Evolutionary conservation across 306 rosid species (phyloP).

Genomic region (Gastrolobium villosum): DNA sequence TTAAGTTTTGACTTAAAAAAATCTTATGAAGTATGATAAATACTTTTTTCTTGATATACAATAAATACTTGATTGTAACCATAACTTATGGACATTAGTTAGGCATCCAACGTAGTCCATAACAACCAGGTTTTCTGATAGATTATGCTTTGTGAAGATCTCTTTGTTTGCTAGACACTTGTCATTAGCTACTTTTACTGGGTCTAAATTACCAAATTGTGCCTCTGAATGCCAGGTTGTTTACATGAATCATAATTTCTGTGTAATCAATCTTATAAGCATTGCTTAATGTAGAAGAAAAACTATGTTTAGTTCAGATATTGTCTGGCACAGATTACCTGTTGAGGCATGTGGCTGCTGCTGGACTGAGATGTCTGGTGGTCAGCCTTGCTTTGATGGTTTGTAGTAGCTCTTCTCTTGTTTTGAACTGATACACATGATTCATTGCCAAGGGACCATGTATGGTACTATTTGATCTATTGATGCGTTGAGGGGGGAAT

Average conservation of each 20-base stretch:
- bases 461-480: neutral
- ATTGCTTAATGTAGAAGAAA: constrained; percentile 19
- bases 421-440: constrained; percentile 10
- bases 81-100: neutral
- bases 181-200: neutral
- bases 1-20: neutral
- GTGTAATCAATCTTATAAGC: neutral
- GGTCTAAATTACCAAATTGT: neutral
- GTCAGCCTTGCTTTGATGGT: neutral
- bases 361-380: constrained; percentile 21
- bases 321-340: neutral
- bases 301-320: constrained; percentile 1
- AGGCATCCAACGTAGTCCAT: neutral
- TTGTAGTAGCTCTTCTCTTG: constrained; percentile 12
- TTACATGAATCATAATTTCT: constrained; percentile 4
- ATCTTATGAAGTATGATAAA: constrained; percentile 25
- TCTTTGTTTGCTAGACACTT: neutral
- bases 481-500: neutral
- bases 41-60: constrained; percentile 12
- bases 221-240: constrained; percentile 5
- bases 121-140: constrained; percentile 20
- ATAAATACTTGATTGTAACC: constrained; percentile 12
- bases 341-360: constrained; percentile 4
- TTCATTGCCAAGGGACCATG: neutral
- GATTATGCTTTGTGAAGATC: constrained; percentile 36